Evolutionary conservation across 2,329 filamentous ascomycete genomes (phyloP).

Genomic region (Colletotrichum salicis): DNA sequence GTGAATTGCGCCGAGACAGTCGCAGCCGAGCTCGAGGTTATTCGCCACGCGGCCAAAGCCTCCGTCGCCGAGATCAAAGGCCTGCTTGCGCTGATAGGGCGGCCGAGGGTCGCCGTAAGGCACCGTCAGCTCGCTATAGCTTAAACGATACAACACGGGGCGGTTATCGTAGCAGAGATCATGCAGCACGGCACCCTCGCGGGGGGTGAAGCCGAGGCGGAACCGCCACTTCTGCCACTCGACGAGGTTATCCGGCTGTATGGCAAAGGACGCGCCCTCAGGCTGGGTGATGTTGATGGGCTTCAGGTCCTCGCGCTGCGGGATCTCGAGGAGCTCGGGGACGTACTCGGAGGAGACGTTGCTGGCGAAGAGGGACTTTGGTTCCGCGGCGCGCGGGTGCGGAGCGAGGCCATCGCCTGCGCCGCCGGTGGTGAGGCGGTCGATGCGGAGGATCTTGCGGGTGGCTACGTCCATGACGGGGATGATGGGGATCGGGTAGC

Average conservation of each 20-base stretch:
- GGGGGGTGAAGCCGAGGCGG: constrained; percentile 74
- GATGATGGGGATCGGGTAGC: constrained; percentile 68
- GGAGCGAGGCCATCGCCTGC: constrained; percentile 56
- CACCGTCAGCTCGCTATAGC: constrained; percentile 76
- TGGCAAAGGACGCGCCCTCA: constrained; percentile 73
- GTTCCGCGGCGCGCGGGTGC: constrained; percentile 46
- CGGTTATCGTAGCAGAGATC: constrained; percentile 75
- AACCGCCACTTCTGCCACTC: constrained; percentile 77
- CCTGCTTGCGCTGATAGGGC: constrained; percentile 76
- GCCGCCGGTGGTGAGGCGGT: constrained; percentile 64
- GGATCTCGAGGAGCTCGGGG: constrained; percentile 60
- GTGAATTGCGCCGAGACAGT: constrained; percentile 76
- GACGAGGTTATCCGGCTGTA: constrained; percentile 60
- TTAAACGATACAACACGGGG: constrained; percentile 73
- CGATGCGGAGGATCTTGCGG: constrained; percentile 65
- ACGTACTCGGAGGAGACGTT: constrained; percentile 56
- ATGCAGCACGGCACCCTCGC: constrained; percentile 77
- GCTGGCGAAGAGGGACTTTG: constrained; percentile 57
- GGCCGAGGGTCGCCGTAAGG: constrained; percentile 74
- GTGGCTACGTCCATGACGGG: constrained; percentile 68
- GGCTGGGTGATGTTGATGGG: constrained; percentile 78
- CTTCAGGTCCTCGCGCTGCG: constrained; percentile 66
- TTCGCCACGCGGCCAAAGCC: constrained; percentile 75
- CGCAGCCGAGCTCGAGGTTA: constrained; percentile 75
- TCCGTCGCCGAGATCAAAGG: constrained; percentile 78